Evolutionary conservation across 352 stramenopile species (phyloP), one percentile per base, ranked within the genome.

Genomic region (Phytophthora aleatoria): DNA sequence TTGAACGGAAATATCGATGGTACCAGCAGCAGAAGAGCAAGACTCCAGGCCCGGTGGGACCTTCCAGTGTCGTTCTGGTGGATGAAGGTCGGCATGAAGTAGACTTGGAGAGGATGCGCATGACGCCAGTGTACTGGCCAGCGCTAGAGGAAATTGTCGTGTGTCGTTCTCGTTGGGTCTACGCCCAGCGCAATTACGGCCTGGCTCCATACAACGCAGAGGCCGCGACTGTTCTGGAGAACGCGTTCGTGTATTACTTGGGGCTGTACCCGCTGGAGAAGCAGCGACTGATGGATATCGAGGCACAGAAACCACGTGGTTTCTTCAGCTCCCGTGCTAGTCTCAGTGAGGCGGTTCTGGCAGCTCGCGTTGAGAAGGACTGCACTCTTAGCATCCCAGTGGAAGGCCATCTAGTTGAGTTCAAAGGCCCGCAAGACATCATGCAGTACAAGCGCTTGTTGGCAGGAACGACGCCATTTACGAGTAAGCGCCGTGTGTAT

Each of bases 81-180:
- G 86, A 96, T 51, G 81, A 94, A 84, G 88, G 88, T 5, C 82
- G 86, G 7, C 74, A 92, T 58, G 85, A 95, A 55, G 88, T 96
- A 11, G 81, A 85, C 36, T 52, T 96, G 31, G 82, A 91, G 28
- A 82, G 69, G 1, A 92, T 94, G 84, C 68, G 69, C 12, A 94
- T 95, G 82, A 90, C 50, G 42, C 83, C 84, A 0, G 83, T 96
- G 48, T 96, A 95, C 51, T 96, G 88, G 88, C 70, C 76, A 5
- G 68, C 75, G 5, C 57, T 93, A 3, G 86, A 93, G 51, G 79
- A 85, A 59, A 77, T 86, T 56, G 50, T 86, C 36, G 82, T 94
- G 30, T 81, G 85, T 50, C 82, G 84, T 12, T 90, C 85, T 42
- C 61, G 76, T n/a, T 94, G 86, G 86, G 69, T 94, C 5, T 94